Evolutionary conservation across 2,329 filamentous ascomycete genomes (phyloP), one percentile per base, ranked within the genome.

Genomic region (Ascocoryne sarcoides): DNA sequence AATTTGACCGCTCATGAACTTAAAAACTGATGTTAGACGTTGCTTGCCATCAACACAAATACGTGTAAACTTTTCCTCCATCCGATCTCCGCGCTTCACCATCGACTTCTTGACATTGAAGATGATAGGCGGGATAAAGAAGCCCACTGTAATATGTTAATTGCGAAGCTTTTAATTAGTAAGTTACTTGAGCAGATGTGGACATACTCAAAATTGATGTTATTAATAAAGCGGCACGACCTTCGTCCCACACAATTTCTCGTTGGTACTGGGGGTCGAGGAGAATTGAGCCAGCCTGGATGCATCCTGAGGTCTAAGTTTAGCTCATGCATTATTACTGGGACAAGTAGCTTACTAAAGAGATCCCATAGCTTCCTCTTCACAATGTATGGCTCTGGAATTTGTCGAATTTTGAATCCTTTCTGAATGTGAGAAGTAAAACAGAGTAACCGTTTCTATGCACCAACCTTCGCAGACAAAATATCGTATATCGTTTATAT

Each of bases 1-100:
- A 31, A 71, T 65, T 17, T 62, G 49, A 2, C 67, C 68, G 16
- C 58, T 60, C 45, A 69, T 60, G 36, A 70, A 71, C 14, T 62
- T 64, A 10, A 54, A 50, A 12, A 70, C 55, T 1, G 66, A 68
- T 2, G 65, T 64, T 4, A 71, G 51, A 10, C 68, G 62, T 47
- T 71, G 67, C 50, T 70, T 70, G 3, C 68, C 68, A 51, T 70
- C 66, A 7, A 70, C 61, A 43, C 65, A 69, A 14, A 65, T 57
- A 9, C 64, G 55, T 9, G 40, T 42, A 36, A 55, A 51, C 21
- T 44, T 48, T 14, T 46, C 33, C 19, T 44, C 40, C 31, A 46
- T 32, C 41, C 44, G 29, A 32, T 39, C 42, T 32, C 46, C 38
- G 8, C 37, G 33, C n/a, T 47, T 46, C 12, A 45, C 31, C 3